Evolutionary conservation across 768 basidiomycete species (phyloP).

Genomic region (Paxillus rubicundulus): DNA sequence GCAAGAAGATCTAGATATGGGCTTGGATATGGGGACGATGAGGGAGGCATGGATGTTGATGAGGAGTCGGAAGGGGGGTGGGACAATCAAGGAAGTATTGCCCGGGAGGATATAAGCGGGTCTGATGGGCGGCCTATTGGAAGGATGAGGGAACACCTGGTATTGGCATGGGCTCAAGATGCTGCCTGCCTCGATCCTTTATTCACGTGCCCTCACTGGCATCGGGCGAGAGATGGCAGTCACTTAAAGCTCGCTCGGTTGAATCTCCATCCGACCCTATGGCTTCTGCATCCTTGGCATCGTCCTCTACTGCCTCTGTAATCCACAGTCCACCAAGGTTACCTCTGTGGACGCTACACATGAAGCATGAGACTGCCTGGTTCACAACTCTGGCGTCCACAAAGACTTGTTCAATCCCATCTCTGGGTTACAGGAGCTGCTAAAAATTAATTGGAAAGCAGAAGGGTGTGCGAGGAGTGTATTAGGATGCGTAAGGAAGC

Average conservation of each 20-base stretch:
- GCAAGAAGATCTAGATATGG: slow-evolving; percentile 9
- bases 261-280: background rate
- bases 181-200: background rate
- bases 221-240: background rate
- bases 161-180: slow-evolving; percentile 4
- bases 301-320: slow-evolving; percentile 14
- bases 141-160: slow-evolving; percentile 2
- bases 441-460: slow-evolving; percentile 24
- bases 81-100: background rate
- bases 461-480: slow-evolving; percentile 38
- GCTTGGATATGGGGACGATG: slow-evolving; percentile 1
- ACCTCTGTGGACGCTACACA: background rate
- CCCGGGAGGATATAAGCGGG: background rate
- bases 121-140: slow-evolving; percentile 1
- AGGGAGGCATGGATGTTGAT: background rate
- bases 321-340: background rate
- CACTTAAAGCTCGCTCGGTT: background rate
- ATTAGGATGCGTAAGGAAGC: slow-evolving; percentile 23
- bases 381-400: slow-evolving; percentile 24
- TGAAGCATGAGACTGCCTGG: slow-evolving; percentile 9
- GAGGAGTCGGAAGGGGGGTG: background rate
- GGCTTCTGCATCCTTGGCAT: background rate
- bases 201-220: slow-evolving; percentile 2
- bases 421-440: slow-evolving; percentile 33
- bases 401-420: slow-evolving; percentile 35